These are phyloP conservation scores for Mallotus japonicus DNA, from an alignment of 441 rosid genomes.

Conservation along the genomic window DNA sequence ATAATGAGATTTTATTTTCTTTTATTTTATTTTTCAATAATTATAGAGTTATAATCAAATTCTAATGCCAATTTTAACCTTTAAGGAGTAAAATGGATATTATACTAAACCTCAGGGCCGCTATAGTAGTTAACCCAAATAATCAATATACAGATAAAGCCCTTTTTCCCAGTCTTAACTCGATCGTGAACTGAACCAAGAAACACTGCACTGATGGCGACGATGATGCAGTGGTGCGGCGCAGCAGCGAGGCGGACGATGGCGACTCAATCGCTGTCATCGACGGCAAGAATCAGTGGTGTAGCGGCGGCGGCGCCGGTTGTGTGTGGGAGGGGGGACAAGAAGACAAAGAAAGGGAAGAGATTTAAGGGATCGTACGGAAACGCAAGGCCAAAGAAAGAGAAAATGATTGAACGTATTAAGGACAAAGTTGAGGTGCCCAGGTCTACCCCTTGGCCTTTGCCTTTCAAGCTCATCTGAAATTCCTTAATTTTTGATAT, in stretches of 20 bases:
- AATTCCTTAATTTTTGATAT: background rate
- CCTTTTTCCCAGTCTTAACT: background rate
- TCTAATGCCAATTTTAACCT: too few relatives aligned
- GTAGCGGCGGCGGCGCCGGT: conserved; percentile 40
- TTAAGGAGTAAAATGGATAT: too few relatives aligned
- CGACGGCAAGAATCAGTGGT: conserved; percentile 22
- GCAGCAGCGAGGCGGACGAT: conserved; percentile 54
- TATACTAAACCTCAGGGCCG: too few relatives aligned
- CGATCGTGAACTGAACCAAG: background rate
- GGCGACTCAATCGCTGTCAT: conserved; percentile 25
- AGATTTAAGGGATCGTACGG: conserved; percentile 89
- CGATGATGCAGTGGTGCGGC: conserved; percentile 72
- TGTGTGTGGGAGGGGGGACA: conserved; percentile 89
- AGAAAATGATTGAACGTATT: conserved; percentile 83
- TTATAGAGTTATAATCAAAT: too few relatives aligned
- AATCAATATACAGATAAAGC: too few relatives aligned
- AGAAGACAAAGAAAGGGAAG: conserved; percentile 91
- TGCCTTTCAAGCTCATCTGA: conserved; percentile 94
- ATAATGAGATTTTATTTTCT: too few relatives aligned
- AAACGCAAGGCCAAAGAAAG: conserved; percentile 82
- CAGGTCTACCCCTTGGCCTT: conserved; percentile 99
- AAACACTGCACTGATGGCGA: conserved; percentile 30
- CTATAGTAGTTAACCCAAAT: background rate
- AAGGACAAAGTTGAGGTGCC: conserved; percentile 88
- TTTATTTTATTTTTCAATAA: too few relatives aligned